Evolutionary conservation across 371 early-diverging fungal genomes (phyloP).

Genomic region (Umbelopsis sp.): DNA sequence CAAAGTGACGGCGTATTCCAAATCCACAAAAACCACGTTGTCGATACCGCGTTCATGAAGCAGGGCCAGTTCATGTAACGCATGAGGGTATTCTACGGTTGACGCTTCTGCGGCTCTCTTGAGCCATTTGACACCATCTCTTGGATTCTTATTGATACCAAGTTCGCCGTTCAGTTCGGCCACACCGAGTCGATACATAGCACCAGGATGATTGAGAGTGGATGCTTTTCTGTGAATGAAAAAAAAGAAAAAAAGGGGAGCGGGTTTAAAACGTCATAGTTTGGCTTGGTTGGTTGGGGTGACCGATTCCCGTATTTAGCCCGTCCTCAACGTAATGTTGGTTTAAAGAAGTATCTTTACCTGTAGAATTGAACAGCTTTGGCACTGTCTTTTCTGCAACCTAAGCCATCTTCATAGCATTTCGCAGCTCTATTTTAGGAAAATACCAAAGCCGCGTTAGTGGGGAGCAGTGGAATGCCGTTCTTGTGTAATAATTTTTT

Average conservation of each 20-base stretch:
- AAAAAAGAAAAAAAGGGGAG: not conserved
- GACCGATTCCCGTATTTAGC: not conserved
- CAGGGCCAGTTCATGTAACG: conserved; percentile 77
- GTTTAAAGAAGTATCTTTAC: conserved; percentile 33
- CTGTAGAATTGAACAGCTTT: conserved; percentile 77
- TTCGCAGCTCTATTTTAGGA: conserved; percentile 56
- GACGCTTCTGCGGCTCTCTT: conserved; percentile 78
- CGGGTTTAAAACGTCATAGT: not conserved
- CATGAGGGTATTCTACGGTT: conserved; percentile 76
- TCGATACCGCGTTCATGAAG: conserved; percentile 76
- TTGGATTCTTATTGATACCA: conserved; percentile 60
- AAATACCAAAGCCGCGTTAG: not conserved
- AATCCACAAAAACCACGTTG: conserved; percentile 73
- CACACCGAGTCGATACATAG: conserved; percentile 75
- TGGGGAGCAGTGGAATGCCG: not conserved
- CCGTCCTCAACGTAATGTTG: conserved; percentile 4
- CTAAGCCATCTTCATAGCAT: conserved; percentile 72
- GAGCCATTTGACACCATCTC: conserved; percentile 84
- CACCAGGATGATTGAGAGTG: conserved; percentile 71
- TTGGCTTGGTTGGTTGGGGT: not conserved
- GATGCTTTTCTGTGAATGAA: conserved; percentile 65
- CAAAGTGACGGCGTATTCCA: conserved; percentile 73
- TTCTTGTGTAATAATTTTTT: too few relatives aligned
- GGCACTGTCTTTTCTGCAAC: conserved; percentile 61
- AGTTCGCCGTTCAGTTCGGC: conserved; percentile 77